These are phyloP conservation scores for Gonapodya sp. DNA, from an alignment of 192 early-diverging fungal genomes.

Conservation along the genomic window DNA sequence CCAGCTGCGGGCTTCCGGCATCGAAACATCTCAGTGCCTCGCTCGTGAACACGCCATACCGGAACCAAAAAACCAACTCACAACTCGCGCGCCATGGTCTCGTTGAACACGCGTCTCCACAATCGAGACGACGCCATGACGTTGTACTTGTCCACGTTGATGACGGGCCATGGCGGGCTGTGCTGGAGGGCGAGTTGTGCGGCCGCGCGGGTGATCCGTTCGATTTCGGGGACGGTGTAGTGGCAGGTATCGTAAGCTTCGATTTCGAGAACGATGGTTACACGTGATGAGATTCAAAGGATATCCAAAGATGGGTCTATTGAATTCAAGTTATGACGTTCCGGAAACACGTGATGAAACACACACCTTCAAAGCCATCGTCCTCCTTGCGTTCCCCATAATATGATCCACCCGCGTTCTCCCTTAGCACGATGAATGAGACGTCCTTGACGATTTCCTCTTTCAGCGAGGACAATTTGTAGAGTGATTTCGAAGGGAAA, in stretches of 20 bases:
- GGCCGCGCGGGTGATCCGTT: slow-evolving; percentile 90
- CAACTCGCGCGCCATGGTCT: slow-evolving; percentile 77
- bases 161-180: slow-evolving; percentile 75
- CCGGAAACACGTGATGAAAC: not conserved
- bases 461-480: slow-evolving; percentile 78
- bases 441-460: slow-evolving; percentile 81
- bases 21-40: too few relatives aligned
- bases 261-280: too few relatives aligned
- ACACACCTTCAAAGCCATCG: slow-evolving; percentile 35
- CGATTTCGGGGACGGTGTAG: slow-evolving; percentile 82
- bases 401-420: slow-evolving; percentile 94
- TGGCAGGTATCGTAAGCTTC: slow-evolving; percentile 86
- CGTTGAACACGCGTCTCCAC: slow-evolving; percentile 89
- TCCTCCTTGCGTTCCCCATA: slow-evolving; percentile 87
- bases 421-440: slow-evolving; percentile 84
- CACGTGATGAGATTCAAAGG: too few relatives aligned
- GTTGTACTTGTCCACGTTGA: slow-evolving; percentile 98
- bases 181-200: slow-evolving; percentile 72
- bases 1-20: slow-evolving; percentile 76
- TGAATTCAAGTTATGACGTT: slow-evolving; percentile 1
- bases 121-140: slow-evolving; percentile 93
- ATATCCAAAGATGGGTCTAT: slow-evolving; percentile 14
- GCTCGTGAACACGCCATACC: too few relatives aligned
- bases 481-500: slow-evolving; percentile 81
- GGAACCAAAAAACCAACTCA: too few relatives aligned